Percentiles rank a stretch among this genome's conserved stretches.
Evolutionary conservation across 352 stramenopile species (phyloP).

Genomic region (Pythium dissotocum): DNA sequence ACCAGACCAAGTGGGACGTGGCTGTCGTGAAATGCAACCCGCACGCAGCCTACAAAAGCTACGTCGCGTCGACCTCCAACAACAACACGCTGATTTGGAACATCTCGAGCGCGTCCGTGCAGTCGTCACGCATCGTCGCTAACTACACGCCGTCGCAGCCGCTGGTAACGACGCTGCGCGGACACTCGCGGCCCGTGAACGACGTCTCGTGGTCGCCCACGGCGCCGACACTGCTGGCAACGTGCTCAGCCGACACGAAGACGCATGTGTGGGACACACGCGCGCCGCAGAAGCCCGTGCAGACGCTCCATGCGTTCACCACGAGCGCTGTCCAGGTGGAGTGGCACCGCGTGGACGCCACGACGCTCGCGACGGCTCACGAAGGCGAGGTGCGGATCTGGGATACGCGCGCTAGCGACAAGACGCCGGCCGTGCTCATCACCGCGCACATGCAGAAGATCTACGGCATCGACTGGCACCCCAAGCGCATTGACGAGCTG

Average conservation of each 20-base stretch:
- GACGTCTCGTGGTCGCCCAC: slow-evolving; percentile 76
- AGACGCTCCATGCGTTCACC: slow-evolving; percentile 71
- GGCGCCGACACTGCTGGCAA: slow-evolving; percentile 75
- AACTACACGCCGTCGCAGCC: slow-evolving; percentile 40
- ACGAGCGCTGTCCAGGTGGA: slow-evolving; percentile 69
- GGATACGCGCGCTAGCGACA: slow-evolving; percentile 64
- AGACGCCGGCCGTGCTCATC: slow-evolving; percentile 56
- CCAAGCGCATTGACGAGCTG: slow-evolving; percentile 69
- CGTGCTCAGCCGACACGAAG: slow-evolving; percentile 75
- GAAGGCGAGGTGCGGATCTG: slow-evolving; percentile 79
- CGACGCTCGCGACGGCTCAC: slow-evolving; percentile 74
- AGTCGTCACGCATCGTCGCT: slow-evolving; percentile 3
- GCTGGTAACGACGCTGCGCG: slow-evolving; percentile 71
- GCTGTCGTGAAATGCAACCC: slow-evolving; percentile 81
- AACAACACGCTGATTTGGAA: slow-evolving; percentile 85
- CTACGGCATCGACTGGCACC: slow-evolving; percentile 82
- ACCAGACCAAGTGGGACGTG: slow-evolving; percentile 84
- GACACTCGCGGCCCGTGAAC: slow-evolving; percentile 73
- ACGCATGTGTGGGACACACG: slow-evolving; percentile 82
- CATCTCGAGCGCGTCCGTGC: slow-evolving; percentile 37
- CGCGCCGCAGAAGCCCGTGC: slow-evolving; percentile 64
- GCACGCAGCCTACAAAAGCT: slow-evolving; percentile 57
- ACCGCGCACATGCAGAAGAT: slow-evolving; percentile 87
- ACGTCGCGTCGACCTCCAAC: slow-evolving; percentile 80
- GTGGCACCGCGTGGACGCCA: slow-evolving; percentile 75